phyloP scores from a whole-genome alignment of 257 asterid species.

The Datura wrightii region DNA sequence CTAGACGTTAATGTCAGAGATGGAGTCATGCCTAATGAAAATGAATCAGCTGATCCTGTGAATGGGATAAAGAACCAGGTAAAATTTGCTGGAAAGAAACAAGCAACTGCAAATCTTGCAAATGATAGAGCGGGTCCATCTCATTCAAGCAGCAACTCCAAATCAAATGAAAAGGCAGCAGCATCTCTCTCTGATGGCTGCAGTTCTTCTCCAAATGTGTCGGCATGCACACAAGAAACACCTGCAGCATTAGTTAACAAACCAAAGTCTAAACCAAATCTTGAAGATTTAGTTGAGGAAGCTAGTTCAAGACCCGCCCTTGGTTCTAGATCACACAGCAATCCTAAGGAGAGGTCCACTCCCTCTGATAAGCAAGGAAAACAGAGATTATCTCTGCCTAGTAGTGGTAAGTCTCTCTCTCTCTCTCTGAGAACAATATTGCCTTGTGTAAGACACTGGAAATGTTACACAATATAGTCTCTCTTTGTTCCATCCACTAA shows the following conservation, averaged over 20 bases:
- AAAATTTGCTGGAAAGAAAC: slow-evolving; percentile 55
- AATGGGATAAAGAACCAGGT: slow-evolving; percentile 50
- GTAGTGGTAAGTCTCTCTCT: slow-evolving; percentile 61
- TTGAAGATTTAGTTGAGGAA: slow-evolving; percentile 66
- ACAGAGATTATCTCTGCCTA: slow-evolving; percentile 82
- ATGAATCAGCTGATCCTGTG: slow-evolving; percentile 54
- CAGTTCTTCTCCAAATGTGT: slow-evolving; percentile 64
- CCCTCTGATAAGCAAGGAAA: slow-evolving; percentile 69
- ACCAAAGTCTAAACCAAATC: slow-evolving; percentile 58
- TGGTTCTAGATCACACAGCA: slow-evolving; percentile 74
- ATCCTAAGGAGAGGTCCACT: slow-evolving; percentile 81
- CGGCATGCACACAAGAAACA: slow-evolving; percentile 58
- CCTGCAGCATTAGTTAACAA: slow-evolving; percentile 39
- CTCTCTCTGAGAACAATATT: slow-evolving; percentile 27
- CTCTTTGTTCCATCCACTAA: not conserved
- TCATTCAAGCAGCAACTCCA: slow-evolving; percentile 57
- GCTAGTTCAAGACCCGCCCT: slow-evolving; percentile 62
- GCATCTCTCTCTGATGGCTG: slow-evolving; percentile 69
- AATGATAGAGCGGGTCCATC: slow-evolving; percentile 57
- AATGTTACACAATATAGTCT: not conserved
- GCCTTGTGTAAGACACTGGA: not conserved
- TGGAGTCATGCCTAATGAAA: slow-evolving; percentile 61
- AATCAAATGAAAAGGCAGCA: slow-evolving; percentile 60
- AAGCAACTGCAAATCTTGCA: slow-evolving; percentile 46
- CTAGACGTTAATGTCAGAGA: slow-evolving; percentile 75